Evolutionary conservation across 306 rosid species (phyloP), one percentile per base, ranked within the genome.

Genomic region (Mucuna pruriens): DNA sequence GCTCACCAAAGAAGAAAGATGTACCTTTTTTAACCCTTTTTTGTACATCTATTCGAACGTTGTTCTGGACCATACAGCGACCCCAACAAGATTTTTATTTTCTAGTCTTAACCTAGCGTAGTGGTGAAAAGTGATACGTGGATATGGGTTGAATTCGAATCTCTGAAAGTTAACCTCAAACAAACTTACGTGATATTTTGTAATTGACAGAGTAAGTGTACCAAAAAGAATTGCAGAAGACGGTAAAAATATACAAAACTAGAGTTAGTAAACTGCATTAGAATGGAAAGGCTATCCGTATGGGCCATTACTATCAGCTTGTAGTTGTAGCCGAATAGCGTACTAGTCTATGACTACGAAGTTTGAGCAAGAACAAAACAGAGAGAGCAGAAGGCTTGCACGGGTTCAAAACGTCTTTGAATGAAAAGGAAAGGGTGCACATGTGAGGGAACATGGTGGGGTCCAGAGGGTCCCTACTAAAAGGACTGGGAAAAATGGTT

Each of bases 371-470:
- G 73, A 75, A 84, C 78, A 84, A 58, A 60, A 68, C 16, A 76
- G 76, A 33, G 66, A 68, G 80, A 58, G 25, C 84, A 74, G 45
- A 19, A 9, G 79, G 78, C 16, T 36, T 84, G 84, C 82, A 80
- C 78, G 80, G 80, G 85, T 71, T 80, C 71, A 82, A 67, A 74
- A 73, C 79, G 84, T 61, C 74, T 73, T 73, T 77, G 78, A 57
- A 85, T 66, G 19, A 82, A 81, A 83, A 11, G 70, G 80, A 64
- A 82, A 80, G 44, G 69, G 69, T 52, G 80, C 84, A 77, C 84
- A 71, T 86, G 84, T 52, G 82, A 69, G 82, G 84, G 84, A 85
- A 85, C 88, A 79, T 54, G 85, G 87, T 64, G 80, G 31, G 78
- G 84, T 46, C 71, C 40, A 7, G 12, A 2, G 81, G 87, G 86